Percentiles rank a stretch among this genome's conserved stretches.
Evolutionary conservation across 1,139 yeast genomes (phyloP).

Genomic region (Arxiozyma telluris): DNA sequence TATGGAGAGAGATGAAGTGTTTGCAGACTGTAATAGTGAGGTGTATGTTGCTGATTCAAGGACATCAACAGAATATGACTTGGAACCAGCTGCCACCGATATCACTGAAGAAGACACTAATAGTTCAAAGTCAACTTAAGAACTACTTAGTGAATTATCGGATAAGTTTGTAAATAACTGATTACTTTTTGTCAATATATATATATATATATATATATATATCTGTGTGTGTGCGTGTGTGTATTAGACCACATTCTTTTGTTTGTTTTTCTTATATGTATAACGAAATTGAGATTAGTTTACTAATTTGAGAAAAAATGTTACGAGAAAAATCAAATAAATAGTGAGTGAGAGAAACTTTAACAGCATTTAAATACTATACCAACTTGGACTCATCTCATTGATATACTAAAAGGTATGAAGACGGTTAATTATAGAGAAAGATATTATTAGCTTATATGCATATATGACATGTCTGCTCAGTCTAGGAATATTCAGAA

Average conservation of each 20-base stretch:
- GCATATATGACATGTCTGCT: background rate
- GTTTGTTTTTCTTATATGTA: background rate
- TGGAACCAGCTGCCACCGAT: background rate
- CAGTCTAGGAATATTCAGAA: conserved; percentile 40
- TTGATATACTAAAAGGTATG: too few relatives aligned
- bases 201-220: too few relatives aligned
- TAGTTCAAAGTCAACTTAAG: background rate
- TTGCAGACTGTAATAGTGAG: background rate
- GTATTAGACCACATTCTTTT: background rate
- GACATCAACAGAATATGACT: background rate
- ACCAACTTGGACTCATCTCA: too few relatives aligned
- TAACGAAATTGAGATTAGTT: too few relatives aligned
- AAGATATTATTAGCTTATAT: background rate
- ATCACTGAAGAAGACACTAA: background rate
- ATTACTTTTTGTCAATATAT: too few relatives aligned
- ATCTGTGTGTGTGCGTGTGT: too few relatives aligned
- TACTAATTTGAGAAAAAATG: too few relatives aligned
- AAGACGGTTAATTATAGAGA: background rate
- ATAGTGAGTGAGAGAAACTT: background rate
- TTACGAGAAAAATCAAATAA: background rate
- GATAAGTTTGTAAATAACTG: too few relatives aligned
- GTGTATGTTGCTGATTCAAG: too few relatives aligned
- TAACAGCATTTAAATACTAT: background rate
- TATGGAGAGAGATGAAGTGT: conserved; percentile 1
- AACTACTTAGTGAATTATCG: background rate